Evolutionary conservation across 2,329 filamentous ascomycete species (phyloP).

Genomic region (Ophiocordyceps camponoti-rufipedis): DNA sequence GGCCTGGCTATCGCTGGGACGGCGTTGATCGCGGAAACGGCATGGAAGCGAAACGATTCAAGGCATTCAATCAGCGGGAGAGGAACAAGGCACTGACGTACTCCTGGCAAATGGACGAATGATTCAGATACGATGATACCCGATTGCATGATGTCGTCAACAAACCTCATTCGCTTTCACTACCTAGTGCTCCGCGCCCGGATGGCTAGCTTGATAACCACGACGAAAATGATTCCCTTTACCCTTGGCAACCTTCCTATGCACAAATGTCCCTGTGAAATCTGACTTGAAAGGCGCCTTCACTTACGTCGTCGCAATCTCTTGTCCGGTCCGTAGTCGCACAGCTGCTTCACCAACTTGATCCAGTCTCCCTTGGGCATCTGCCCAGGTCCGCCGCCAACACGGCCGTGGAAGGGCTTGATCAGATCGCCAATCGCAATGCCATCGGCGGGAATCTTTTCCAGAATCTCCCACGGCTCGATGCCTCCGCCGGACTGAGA

Average conservation of each 20-base stretch:
- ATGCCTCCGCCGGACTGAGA: slow-evolving; percentile 18
- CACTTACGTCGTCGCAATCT: slow-evolving; percentile 20
- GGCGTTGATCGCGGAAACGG: slow-evolving; percentile 88
- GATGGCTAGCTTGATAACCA: too few relatives aligned
- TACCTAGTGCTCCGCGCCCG: neutral
- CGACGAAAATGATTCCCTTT: too few relatives aligned
- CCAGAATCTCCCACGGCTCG: slow-evolving; percentile 33
- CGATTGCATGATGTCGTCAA: slow-evolving; percentile 7
- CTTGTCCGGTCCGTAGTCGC: slow-evolving; percentile 36
- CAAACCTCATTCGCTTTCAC: neutral
- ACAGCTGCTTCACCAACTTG: slow-evolving; percentile 35
- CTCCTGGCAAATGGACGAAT: slow-evolving; percentile 93
- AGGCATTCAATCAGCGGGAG: slow-evolving; percentile 59
- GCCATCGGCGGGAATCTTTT: slow-evolving; percentile 33
- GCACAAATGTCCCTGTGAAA: neutral
- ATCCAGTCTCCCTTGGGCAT: slow-evolving; percentile 39
- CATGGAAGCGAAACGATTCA: slow-evolving; percentile 87
- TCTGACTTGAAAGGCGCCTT: neutral
- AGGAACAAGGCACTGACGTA: slow-evolving; percentile 71
- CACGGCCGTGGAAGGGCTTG: slow-evolving; percentile 31
- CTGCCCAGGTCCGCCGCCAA: slow-evolving; percentile 31
- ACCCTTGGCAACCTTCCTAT: neutral
- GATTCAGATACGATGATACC: slow-evolving; percentile 4
- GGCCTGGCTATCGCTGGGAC: slow-evolving; percentile 89
- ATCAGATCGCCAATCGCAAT: slow-evolving; percentile 36